These are phyloP conservation scores for Capsella rubella DNA, from an alignment of 441 rosid genomes.

Conservation along the genomic window DNA sequence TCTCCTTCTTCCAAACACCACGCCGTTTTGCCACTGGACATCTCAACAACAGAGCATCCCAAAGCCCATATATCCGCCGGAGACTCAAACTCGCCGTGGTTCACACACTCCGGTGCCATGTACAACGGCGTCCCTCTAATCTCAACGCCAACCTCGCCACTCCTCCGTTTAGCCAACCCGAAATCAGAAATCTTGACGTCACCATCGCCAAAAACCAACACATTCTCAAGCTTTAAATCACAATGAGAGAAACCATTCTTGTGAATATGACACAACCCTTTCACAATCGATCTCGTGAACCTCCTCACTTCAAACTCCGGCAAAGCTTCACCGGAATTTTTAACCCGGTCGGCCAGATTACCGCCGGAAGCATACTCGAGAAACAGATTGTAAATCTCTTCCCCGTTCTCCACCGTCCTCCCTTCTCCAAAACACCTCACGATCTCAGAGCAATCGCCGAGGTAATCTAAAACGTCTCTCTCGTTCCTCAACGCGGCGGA, in stretches of 20 bases:
- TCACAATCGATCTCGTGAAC: slow-evolving; percentile 60
- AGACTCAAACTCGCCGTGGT: slow-evolving; percentile 58
- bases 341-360: slow-evolving; percentile 57
- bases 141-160: slow-evolving; percentile 37
- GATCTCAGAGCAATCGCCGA: slow-evolving; percentile 55
- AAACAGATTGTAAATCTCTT: slow-evolving; percentile 61
- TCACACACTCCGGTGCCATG: slow-evolving; percentile 89
- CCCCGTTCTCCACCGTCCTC: slow-evolving; percentile 54
- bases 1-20: slow-evolving; percentile 55
- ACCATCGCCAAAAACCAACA: slow-evolving; percentile 61
- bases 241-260: slow-evolving; percentile 71
- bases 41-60: slow-evolving; percentile 83
- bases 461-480: slow-evolving; percentile 46
- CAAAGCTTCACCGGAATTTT: slow-evolving; percentile 52
- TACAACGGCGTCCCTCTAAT: slow-evolving; percentile 85
- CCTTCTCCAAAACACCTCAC: slow-evolving; percentile 59
- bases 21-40: slow-evolving; percentile 75
- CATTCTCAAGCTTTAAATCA: slow-evolving; percentile 79
- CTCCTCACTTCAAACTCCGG: slow-evolving; percentile 55
- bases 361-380: slow-evolving; percentile 84
- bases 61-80: slow-evolving; percentile 85
- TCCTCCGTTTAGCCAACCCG: slow-evolving; percentile 67
- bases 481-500: slow-evolving; percentile 65
- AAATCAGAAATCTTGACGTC: slow-evolving; percentile 80
- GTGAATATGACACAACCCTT: slow-evolving; percentile 69